phyloP scores from a whole-genome alignment of 2,329 filamentous ascomycete genomes.

The Thyridium curvatum region DNA sequence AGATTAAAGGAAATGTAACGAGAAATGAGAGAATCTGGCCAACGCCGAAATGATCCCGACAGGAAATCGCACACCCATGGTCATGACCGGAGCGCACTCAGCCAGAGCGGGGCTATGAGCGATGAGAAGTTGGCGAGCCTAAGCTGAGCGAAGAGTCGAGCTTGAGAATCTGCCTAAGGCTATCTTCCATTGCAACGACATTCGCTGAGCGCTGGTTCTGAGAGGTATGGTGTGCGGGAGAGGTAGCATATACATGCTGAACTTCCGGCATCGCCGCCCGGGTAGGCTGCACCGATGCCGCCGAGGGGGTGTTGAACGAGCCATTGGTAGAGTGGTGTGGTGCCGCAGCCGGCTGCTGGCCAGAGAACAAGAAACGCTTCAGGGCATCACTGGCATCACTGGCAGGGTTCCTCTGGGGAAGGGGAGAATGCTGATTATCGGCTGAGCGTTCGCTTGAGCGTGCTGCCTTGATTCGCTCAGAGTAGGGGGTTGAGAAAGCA shows the following conservation, averaged over 20 bases:
- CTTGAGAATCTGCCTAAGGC: conserved; percentile 47
- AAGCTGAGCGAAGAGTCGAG: conserved; percentile 12
- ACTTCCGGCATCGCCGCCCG: not conserved
- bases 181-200: conserved; percentile 45
- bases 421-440: no score
- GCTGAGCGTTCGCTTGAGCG: conserved; percentile 21
- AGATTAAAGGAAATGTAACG: no score
- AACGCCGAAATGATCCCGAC: no score
- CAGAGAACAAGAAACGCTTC: conserved; percentile 50
- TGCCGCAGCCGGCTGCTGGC: conserved; percentile 16
- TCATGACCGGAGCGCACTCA: no score
- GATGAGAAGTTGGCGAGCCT: conserved; percentile 4
- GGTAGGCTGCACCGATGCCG: not conserved
- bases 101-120: conserved; percentile 4
- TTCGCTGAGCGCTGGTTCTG: conserved; percentile 22
- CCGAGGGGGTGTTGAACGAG: not conserved
- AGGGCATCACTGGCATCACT: conserved; percentile 40
- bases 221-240: conserved; percentile 5
- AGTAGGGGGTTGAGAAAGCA: conserved; percentile 62
- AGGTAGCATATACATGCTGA: conserved; percentile 5
- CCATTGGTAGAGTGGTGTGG: conserved; percentile 3
- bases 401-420: conserved; percentile 9
- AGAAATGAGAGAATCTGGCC: no score
- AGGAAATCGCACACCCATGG: no score
- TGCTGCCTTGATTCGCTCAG: conserved; percentile 54